Evolutionary conservation across 202 grass and related monocot genomes (phyloP).

Genomic region (Tripidium arundinaceum): DNA sequence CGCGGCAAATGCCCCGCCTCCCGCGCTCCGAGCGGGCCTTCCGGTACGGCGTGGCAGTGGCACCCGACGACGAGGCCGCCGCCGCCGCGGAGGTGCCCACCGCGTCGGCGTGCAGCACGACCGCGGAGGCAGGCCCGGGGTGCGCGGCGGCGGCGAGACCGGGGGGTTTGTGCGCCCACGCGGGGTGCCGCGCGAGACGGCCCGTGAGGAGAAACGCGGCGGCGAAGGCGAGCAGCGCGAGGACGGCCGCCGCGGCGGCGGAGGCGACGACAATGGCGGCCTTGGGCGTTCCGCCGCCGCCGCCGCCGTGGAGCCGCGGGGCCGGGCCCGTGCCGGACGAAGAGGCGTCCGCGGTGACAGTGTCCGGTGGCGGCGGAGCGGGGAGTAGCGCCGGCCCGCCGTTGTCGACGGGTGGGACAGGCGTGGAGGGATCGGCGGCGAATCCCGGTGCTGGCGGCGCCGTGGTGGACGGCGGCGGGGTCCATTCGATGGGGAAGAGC

Average conservation of each 20-base stretch:
- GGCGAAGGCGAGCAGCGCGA: slow-evolving; percentile 48
- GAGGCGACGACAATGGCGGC: slow-evolving; percentile 42
- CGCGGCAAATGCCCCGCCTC: slow-evolving; percentile 54
- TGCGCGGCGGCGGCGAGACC: neutral
- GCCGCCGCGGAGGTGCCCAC: slow-evolving; percentile 10
- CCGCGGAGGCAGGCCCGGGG: neutral
- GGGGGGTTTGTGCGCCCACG: slow-evolving; percentile 21
- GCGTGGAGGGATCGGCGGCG: slow-evolving; percentile 45
- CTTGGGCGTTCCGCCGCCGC: slow-evolving; percentile 23
- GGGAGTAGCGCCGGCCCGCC: slow-evolving; percentile 41
- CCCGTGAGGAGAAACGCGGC: slow-evolving; percentile 51
- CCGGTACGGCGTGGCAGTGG: slow-evolving; percentile 55
- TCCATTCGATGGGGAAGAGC: slow-evolving; percentile 84
- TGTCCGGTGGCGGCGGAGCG: slow-evolving; percentile 29
- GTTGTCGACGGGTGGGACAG: slow-evolving; percentile 32
- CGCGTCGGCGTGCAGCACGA: slow-evolving; percentile 25
- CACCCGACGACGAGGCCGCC: neutral
- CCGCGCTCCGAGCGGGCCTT: slow-evolving; percentile 50
- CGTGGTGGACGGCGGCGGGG: slow-evolving; percentile 52
- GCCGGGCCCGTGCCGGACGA: slow-evolving; percentile 15
- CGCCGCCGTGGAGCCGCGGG: neutral
- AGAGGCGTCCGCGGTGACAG: slow-evolving; percentile 40
- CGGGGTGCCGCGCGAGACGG: slow-evolving; percentile 21
- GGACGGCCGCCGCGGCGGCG: slow-evolving; percentile 38
- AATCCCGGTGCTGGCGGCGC: slow-evolving; percentile 38